These are phyloP conservation scores for Penstemon barbatus DNA, from an alignment of 257 asterid species.

Conservation along the genomic window DNA sequence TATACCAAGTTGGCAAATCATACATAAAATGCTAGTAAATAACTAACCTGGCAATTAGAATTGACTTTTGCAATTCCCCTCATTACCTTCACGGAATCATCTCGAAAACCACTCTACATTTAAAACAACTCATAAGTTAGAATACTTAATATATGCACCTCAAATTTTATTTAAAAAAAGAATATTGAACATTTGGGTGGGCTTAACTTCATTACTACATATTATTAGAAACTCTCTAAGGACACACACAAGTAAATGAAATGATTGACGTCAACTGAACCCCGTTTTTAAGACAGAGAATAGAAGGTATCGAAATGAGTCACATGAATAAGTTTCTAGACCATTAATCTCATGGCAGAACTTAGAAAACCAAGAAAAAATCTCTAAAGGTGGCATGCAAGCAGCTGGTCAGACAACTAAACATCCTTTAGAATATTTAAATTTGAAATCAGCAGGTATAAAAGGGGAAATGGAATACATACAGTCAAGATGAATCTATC, in stretches of 20 bases:
- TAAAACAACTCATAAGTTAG: slow-evolving; percentile 16
- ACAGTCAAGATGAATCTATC: slow-evolving; percentile 2
- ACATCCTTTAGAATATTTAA: neutral
- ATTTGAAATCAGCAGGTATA: neutral
- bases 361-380: neutral
- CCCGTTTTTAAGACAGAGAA: slow-evolving; percentile 5
- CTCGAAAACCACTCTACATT: slow-evolving; percentile 78
- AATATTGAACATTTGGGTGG: slow-evolving; percentile 1
- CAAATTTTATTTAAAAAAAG: neutral
- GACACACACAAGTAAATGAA: neutral
- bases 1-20: too few species aligned
- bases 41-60: slow-evolving; percentile 74
- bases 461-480: slow-evolving; percentile 1
- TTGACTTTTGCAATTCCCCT: slow-evolving; percentile 51
- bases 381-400: slow-evolving; percentile 16
- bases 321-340: slow-evolving; percentile 14
- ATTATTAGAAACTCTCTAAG: neutral
- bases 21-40: neutral
- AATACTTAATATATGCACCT: too few species aligned
- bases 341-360: slow-evolving; percentile 17
- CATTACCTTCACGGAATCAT: slow-evolving; percentile 73
- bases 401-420: slow-evolving; percentile 4
- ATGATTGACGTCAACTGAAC: slow-evolving; percentile 1
- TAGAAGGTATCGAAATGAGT: neutral
- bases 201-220: slow-evolving; percentile 6